Evolutionary conservation across 306 rosid species (phyloP).

Genomic region (Medicago lupulina): DNA sequence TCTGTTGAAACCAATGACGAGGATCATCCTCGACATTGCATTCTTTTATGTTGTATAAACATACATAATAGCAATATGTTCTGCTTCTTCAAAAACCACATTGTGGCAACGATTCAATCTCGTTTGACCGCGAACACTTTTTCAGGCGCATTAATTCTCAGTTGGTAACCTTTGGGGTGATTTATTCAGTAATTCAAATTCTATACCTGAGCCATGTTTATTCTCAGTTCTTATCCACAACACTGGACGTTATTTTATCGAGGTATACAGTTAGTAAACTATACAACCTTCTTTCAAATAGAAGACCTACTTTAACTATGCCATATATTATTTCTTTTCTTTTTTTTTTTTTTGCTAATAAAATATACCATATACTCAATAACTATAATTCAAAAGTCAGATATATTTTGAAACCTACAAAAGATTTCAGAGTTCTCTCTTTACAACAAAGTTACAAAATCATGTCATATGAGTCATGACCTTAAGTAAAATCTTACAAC

Average conservation of each 20-base stretch:
- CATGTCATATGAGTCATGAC: constrained; percentile 1
- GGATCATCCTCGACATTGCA: no score
- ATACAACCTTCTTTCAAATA: constrained; percentile 15
- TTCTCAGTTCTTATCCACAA: background rate
- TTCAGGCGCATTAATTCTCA: no score
- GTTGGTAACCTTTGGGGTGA: no score
- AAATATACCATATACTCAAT: background rate
- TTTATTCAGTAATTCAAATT: background rate
- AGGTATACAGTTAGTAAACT: background rate
- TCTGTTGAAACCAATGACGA: no score
- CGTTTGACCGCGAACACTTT: no score
- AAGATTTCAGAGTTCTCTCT: constrained; percentile 25
- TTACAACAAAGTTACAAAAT: constrained; percentile 42
- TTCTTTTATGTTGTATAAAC: no score
- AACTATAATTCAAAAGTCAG: constrained; percentile 9
- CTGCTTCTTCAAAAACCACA: no score
- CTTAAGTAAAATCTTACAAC: constrained; percentile 12
- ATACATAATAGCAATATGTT: no score
- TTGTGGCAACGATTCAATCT: no score
- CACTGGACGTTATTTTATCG: background rate
- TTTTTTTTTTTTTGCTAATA: no score
- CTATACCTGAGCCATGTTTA: background rate
- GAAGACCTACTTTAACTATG: constrained; percentile 23
- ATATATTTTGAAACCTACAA: constrained; percentile 19
- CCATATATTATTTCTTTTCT: background rate